phyloP scores from a whole-genome alignment of 306 rosid species.

The Quercus mongolica region DNA sequence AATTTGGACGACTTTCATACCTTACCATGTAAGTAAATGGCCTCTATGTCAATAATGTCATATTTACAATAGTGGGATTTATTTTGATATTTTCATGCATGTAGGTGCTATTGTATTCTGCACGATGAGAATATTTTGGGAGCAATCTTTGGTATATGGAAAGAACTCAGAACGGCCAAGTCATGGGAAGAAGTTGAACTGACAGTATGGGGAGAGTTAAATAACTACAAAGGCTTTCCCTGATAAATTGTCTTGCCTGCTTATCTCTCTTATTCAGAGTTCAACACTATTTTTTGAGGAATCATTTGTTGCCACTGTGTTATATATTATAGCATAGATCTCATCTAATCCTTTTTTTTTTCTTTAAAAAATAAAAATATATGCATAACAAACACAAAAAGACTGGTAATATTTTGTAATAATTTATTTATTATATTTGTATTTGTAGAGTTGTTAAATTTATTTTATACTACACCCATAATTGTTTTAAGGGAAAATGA shows the following conservation, averaged over 20 bases:
- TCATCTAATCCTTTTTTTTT: background rate
- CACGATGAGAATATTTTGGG: slow-evolving; percentile 86
- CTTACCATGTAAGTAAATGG: slow-evolving; percentile 74
- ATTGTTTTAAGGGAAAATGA: too few relatives aligned
- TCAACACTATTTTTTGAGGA: background rate
- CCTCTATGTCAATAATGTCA: background rate
- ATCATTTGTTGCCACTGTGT: background rate
- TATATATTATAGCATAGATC: background rate
- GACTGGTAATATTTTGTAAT: background rate
- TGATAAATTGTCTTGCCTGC: slow-evolving; percentile 30
- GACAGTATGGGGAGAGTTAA: slow-evolving; percentile 73
- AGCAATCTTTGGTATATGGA: slow-evolving; percentile 78
- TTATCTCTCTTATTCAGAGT: slow-evolving; percentile 1
- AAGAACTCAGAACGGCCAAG: slow-evolving; percentile 56
- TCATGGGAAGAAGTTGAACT: slow-evolving; percentile 96
- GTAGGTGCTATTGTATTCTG: slow-evolving; percentile 89
- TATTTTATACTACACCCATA: too few relatives aligned
- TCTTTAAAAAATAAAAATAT: background rate
- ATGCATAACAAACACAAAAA: background rate
- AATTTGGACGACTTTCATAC: slow-evolving; percentile 69
- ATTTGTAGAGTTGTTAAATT: too few relatives aligned
- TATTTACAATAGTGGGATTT: background rate
- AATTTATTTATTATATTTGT: background rate
- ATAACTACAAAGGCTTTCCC: slow-evolving; percentile 65
- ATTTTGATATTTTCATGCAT: slow-evolving; percentile 11